These are phyloP conservation scores for Sporothrix brasiliensis DNA, from an alignment of 2,329 filamentous ascomycete species.

Conservation along the genomic window DNA sequence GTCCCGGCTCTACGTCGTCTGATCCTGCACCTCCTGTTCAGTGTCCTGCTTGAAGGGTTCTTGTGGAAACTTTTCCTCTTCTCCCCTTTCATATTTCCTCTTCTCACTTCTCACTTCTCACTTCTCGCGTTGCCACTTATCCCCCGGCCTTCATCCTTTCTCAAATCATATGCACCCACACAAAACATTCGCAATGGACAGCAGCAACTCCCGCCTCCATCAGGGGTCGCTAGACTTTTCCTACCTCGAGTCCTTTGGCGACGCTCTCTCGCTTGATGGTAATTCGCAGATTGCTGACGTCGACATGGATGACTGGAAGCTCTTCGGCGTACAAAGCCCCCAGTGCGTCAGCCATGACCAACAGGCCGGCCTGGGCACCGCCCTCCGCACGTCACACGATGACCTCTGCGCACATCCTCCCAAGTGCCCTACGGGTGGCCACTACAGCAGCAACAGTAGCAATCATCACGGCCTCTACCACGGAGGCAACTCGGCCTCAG, in stretches of 20 bases:
- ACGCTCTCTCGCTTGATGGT: slow-evolving; percentile 27
- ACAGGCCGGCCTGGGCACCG: slow-evolving; percentile 15
- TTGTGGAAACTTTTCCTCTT: not conserved
- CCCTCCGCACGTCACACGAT: slow-evolving; percentile 35
- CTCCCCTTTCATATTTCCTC: not conserved
- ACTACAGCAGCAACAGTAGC: slow-evolving; percentile 22
- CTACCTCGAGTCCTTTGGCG: slow-evolving; percentile 29
- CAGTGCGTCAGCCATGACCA: slow-evolving; percentile 33
- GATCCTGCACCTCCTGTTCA: not conserved
- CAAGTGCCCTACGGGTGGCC: slow-evolving; percentile 32
- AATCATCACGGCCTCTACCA: slow-evolving; percentile 7
- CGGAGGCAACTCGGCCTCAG: not conserved
- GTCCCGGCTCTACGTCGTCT: not conserved
- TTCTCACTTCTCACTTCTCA: not conserved
- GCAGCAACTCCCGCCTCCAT: slow-evolving; percentile 30
- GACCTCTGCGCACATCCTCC: slow-evolving; percentile 36
- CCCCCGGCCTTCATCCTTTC: not conserved
- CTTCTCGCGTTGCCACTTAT: not conserved
- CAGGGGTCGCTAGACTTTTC: slow-evolving; percentile 30
- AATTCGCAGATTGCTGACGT: slow-evolving; percentile 25
- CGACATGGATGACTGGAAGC: slow-evolving; percentile 35
- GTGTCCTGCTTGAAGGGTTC: not conserved
- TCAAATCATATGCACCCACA: not conserved
- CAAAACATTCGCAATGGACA: slow-evolving; percentile 30
- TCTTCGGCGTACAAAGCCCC: slow-evolving; percentile 33